Percentiles rank a stretch among this genome's conserved stretches.
phyloP scores from a whole-genome alignment of 2,329 filamentous ascomycete species.

The Pyricularia pennisetigena region DNA sequence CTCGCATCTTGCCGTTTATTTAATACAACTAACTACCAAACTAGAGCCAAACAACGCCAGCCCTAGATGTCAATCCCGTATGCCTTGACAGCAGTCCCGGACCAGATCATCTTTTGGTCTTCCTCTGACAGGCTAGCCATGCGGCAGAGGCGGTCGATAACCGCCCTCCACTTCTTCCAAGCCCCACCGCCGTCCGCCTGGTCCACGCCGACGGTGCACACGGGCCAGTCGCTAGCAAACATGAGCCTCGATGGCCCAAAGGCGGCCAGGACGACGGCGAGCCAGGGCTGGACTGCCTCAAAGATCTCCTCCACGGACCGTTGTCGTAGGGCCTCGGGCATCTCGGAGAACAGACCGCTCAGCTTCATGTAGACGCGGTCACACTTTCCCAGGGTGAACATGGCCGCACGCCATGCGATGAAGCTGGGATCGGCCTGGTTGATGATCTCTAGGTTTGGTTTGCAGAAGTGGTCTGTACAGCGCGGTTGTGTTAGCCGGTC shows the following conservation, averaged over 20 bases:
- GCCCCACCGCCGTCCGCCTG: slow-evolving; percentile 28
- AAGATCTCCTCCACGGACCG: slow-evolving; percentile 48
- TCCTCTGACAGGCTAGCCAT: slow-evolving; percentile 50
- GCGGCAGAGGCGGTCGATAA: slow-evolving; percentile 60
- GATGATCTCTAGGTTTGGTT: slow-evolving; percentile 64
- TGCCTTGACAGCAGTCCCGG: slow-evolving; percentile 59
- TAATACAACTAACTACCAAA: neutral
- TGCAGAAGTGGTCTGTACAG: slow-evolving; percentile 72
- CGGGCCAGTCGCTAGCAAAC: slow-evolving; percentile 92
- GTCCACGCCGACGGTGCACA: slow-evolving; percentile 60
- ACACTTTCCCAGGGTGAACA: slow-evolving; percentile 57
- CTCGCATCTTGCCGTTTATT: neutral
- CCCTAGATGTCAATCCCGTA: slow-evolving; percentile 40
- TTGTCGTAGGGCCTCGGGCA: slow-evolving; percentile 45
- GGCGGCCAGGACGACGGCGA: slow-evolving; percentile 57
- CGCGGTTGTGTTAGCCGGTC: neutral
- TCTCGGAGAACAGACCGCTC: slow-evolving; percentile 76
- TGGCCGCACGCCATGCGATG: slow-evolving; percentile 57
- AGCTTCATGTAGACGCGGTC: slow-evolving; percentile 77
- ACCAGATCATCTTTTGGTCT: slow-evolving; percentile 60
- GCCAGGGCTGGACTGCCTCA: slow-evolving; percentile 57
- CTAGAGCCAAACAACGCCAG: neutral
- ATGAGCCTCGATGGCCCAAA: slow-evolving; percentile 69
- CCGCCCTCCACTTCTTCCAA: slow-evolving; percentile 66
- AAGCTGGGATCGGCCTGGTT: slow-evolving; percentile 50